Evolutionary conservation across 768 basidiomycete genomes (phyloP).

Genomic region (Boletus fagicola): DNA sequence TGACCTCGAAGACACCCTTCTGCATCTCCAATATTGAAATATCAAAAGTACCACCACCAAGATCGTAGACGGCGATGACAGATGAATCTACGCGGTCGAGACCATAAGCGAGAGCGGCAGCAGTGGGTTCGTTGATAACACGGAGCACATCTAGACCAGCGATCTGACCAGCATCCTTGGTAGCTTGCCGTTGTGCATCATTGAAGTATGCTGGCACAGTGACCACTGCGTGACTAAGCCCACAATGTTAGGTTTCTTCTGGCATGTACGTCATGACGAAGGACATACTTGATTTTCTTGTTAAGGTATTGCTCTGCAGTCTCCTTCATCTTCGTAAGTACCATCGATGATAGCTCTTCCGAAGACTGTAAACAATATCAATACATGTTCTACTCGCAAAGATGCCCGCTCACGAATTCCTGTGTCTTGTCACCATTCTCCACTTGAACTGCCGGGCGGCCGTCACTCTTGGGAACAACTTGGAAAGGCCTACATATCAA

Average conservation of each 20-base stretch:
- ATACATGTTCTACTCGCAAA: slow-evolving; percentile 1
- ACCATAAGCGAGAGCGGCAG: slow-evolving; percentile 97
- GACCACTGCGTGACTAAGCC: slow-evolving; percentile 74
- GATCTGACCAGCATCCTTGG: slow-evolving; percentile 96
- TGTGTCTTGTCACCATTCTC: slow-evolving; percentile 85
- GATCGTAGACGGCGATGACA: slow-evolving; percentile 96
- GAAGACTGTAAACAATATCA: slow-evolving; percentile 54
- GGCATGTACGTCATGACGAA: background rate
- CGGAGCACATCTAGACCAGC: slow-evolving; percentile 97
- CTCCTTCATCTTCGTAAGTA: slow-evolving; percentile 90
- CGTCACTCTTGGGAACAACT: slow-evolving; percentile 68
- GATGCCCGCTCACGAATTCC: slow-evolving; percentile 57
- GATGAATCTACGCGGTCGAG: slow-evolving; percentile 79
- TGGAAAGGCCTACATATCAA: slow-evolving; percentile 68
- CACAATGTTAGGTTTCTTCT: slow-evolving; percentile 1
- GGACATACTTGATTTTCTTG: slow-evolving; percentile 86
- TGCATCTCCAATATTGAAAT: slow-evolving; percentile 99
- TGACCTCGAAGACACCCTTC: slow-evolving; percentile 99
- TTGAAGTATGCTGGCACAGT: slow-evolving; percentile 99
- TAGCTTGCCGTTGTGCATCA: slow-evolving; percentile 98
- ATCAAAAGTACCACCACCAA: slow-evolving; percentile 99
- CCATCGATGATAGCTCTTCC: slow-evolving; percentile 86
- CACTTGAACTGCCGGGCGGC: slow-evolving; percentile 78
- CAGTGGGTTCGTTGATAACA: slow-evolving; percentile 99
- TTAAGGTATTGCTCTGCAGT: slow-evolving; percentile 93